A percentile compares a stretch with the other conserved stretches of the same genome.
Evolutionary conservation across 2,329 filamentous ascomycete species (phyloP).

Genomic region (Paraconiothyrium sp.): DNA sequence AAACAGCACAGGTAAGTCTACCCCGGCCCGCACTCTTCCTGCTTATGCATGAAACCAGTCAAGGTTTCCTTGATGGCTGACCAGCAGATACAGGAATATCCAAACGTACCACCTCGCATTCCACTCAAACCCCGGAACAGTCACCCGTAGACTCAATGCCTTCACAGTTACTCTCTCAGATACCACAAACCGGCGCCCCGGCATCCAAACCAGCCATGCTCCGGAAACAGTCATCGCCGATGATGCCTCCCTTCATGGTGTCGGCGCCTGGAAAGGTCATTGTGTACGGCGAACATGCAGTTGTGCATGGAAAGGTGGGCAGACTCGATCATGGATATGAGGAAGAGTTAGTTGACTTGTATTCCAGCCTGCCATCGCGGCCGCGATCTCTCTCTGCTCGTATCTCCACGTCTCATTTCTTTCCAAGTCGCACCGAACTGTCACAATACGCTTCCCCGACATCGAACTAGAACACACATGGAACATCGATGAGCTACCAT

Average conservation of each 20-base stretch:
- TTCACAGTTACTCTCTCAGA: constrained; percentile 35
- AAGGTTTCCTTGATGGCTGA: constrained; percentile 2
- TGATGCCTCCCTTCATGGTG: constrained; percentile 94
- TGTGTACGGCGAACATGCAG: constrained; percentile 95
- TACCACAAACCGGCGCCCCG: constrained; percentile 27
- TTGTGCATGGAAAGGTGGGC: constrained; percentile 91
- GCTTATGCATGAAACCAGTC: background rate
- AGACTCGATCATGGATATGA: background rate
- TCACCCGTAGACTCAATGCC: constrained; percentile 42
- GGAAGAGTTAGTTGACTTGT: constrained; percentile 26
- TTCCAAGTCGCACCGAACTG: constrained; percentile 88
- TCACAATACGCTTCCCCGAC: constrained; percentile 90
- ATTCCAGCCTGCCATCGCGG: constrained; percentile 83
- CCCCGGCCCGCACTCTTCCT: background rate
- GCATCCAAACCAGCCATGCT: constrained; percentile 28
- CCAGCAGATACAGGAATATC: constrained; percentile 20
- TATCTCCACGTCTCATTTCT: constrained; percentile 96
- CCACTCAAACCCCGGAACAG: constrained; percentile 38
- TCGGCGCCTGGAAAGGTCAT: constrained; percentile 98
- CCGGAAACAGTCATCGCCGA: constrained; percentile 61
- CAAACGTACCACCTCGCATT: constrained; percentile 36
- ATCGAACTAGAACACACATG: constrained; percentile 90
- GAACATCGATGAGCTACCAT: constrained; percentile 92
- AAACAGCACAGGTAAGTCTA: constrained; percentile 30
- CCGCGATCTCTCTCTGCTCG: constrained; percentile 91